These are phyloP conservation scores for Austroboletus festivus DNA, from an alignment of 768 basidiomycete genomes.

Conservation along the genomic window DNA sequence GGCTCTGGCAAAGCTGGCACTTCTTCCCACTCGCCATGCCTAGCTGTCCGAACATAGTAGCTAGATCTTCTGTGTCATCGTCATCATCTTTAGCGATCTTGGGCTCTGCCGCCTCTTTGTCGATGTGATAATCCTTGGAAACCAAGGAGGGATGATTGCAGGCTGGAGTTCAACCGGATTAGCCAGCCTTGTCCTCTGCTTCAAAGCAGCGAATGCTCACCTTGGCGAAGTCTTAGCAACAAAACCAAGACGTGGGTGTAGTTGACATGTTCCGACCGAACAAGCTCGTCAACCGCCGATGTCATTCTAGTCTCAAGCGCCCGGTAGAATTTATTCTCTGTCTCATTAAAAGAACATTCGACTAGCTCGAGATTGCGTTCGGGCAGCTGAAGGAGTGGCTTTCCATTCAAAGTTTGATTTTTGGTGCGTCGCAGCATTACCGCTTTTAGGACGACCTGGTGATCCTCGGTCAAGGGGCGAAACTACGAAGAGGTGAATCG, in stretches of 20 bases:
- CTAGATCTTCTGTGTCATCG: conserved; percentile 69
- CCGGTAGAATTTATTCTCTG: conserved; percentile 79
- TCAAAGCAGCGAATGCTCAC: conserved; percentile 37
- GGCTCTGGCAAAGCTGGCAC: conserved; percentile 73
- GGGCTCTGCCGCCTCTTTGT: conserved; percentile 74
- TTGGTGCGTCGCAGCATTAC: conserved; percentile 92
- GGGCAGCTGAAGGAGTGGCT: conserved; percentile 79
- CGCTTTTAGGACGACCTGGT: conserved; percentile 71
- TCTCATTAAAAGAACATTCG: conserved; percentile 70
- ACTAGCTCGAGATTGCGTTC: conserved; percentile 67
- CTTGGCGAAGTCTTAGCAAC: conserved; percentile 84
- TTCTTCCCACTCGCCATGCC: conserved; percentile 57
- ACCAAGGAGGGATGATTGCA: conserved; percentile 89
- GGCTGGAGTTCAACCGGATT: conserved; percentile 42
- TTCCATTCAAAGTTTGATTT: conserved; percentile 67
- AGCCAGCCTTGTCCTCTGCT: background rate
- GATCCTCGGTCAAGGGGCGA: background rate
- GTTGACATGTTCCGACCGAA: conserved; percentile 48
- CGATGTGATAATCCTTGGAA: conserved; percentile 68
- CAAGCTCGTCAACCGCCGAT: conserved; percentile 63
- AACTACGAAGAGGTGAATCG: background rate
- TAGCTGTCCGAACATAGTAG: conserved; percentile 66
- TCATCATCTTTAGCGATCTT: conserved; percentile 50
- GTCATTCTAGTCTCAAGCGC: conserved; percentile 68
- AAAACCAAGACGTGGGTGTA: conserved; percentile 72